Evolutionary conservation across 2,329 filamentous ascomycete species (phyloP), one percentile per base, ranked within the genome.

Genomic region (Ceratocystis harringtonii): DNA sequence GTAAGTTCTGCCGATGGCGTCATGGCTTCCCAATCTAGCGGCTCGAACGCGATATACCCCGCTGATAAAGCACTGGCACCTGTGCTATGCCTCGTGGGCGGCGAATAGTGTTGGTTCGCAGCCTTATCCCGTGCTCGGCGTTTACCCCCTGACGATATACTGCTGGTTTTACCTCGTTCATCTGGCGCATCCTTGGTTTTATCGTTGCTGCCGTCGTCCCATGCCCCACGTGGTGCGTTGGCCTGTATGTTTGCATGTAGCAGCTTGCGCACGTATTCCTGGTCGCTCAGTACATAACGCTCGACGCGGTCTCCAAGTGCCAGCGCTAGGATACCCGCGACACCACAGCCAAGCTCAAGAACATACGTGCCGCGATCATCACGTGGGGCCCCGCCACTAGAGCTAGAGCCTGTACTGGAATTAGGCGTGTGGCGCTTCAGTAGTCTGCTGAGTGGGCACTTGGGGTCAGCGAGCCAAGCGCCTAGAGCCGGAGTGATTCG

Each of bases 331-430:
- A 97, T 79, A 19, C 87, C 90, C 0, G 91, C 89, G 65, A 95
- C 87, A 64, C 94, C 94, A 73, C 90, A 91, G 55, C 94, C 94
- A 5, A 99, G 83, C 72, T 97, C 94, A 65, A 96, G 78, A 22
- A 92, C 78, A 5, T 78, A 78, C 4, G 0, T 77, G 67, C 28
- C 77, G 74, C 6, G 92, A 41, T 41, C 36, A 12, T 41, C 36
- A 10, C 12, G 36, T 12, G 36, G 36, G 36, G 48, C 17, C 3
- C 55, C 4, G n/a, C 12, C 28, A 32, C 55, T 58, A 22, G 10
- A 28, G 57, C 57, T 32, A 61, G 28, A 19, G 19, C 30, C n/a
- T 19, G 28, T n/a, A 36, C 57, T 61, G 36, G 30, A 28, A 10
- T 36, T 22, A 15, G 30, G 10, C 15, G 17, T 48, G 44, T 48